These are phyloP conservation scores for Clathrus columnatus DNA, from an alignment of 768 basidiomycete genomes.

Conservation along the genomic window DNA sequence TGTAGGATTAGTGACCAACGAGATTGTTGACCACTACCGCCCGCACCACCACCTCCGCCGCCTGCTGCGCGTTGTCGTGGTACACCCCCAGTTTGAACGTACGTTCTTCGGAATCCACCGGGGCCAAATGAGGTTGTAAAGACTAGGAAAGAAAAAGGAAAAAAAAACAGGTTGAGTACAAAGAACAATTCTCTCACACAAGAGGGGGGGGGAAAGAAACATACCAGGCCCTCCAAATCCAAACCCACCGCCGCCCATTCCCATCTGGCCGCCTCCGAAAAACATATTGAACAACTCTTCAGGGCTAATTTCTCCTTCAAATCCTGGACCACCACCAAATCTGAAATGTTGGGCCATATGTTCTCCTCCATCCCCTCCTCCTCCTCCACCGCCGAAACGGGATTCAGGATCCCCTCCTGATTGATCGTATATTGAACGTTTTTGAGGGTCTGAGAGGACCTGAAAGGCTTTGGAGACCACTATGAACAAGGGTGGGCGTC, in stretches of 20 bases:
- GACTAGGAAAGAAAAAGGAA: conserved; percentile 32
- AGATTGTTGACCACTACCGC: conserved; percentile 30
- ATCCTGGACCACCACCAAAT: conserved; percentile 34
- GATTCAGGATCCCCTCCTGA: conserved; percentile 86
- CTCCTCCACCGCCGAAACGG: conserved; percentile 62
- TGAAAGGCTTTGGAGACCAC: conserved; percentile 99
- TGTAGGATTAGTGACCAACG: conserved; percentile 62
- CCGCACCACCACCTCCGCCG: conserved; percentile 21
- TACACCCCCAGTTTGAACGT: conserved; percentile 37
- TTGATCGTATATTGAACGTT: conserved; percentile 78
- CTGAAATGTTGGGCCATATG: conserved; percentile 44
- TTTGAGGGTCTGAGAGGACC: conserved; percentile 78
- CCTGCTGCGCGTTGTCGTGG: conserved; percentile 19
- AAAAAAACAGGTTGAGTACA: too few species aligned
- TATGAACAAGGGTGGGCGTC: conserved; percentile 25
- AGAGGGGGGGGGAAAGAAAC: not conserved
- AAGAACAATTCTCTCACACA: not conserved
- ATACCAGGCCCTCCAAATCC: conserved; percentile 41
- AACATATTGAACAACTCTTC: conserved; percentile 99
- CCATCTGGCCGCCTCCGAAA: conserved; percentile 54
- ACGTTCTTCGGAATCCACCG: conserved; percentile 71
- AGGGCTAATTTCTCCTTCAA: conserved; percentile 83
- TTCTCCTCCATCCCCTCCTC: conserved; percentile 30
- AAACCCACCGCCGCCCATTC: conserved; percentile 42
- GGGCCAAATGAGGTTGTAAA: conserved; percentile 76